Evolutionary conservation across 2,329 filamentous ascomycete genomes (phyloP).

Genomic region (Diaporthe aspalathi): DNA sequence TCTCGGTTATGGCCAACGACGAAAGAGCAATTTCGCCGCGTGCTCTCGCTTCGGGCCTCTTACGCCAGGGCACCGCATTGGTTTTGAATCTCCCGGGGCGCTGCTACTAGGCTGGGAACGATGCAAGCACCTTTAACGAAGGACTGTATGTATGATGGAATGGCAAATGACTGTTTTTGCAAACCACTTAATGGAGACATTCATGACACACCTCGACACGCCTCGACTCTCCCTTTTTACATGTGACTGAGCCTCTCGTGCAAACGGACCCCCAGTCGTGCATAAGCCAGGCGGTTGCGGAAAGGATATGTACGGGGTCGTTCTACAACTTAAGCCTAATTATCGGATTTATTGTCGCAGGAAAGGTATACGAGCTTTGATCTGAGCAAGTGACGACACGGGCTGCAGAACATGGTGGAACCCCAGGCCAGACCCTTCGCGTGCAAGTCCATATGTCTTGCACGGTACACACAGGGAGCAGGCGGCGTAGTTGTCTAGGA

Average conservation of each 20-base stretch:
- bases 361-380: conserved; percentile 6
- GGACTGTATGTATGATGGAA: conserved; percentile 59
- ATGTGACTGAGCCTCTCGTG: too few species aligned
- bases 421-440: conserved; percentile 16
- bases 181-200: conserved; percentile 56
- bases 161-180: conserved; percentile 57
- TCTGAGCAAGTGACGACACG: conserved; percentile 18
- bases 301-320: too few species aligned
- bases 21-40: conserved; percentile 45
- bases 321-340: background rate
- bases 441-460: conserved; percentile 11
- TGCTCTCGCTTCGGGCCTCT: conserved; percentile 49
- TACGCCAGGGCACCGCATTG: conserved; percentile 46
- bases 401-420: conserved; percentile 14
- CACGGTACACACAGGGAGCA: background rate
- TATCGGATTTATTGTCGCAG: too few species aligned
- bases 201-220: conserved; percentile 7
- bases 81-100: conserved; percentile 41
- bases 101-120: conserved; percentile 43
- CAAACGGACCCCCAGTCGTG: background rate
- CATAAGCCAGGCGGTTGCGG: background rate
- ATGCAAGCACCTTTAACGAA: conserved; percentile 36
- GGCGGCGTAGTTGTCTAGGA: background rate
- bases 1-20: conserved; percentile 43
- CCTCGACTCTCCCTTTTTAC: conserved; percentile 20